Base-by-base conservation (phyloP, 108 stramenopile genomes). In the Conticribra guillardii region DNA sequence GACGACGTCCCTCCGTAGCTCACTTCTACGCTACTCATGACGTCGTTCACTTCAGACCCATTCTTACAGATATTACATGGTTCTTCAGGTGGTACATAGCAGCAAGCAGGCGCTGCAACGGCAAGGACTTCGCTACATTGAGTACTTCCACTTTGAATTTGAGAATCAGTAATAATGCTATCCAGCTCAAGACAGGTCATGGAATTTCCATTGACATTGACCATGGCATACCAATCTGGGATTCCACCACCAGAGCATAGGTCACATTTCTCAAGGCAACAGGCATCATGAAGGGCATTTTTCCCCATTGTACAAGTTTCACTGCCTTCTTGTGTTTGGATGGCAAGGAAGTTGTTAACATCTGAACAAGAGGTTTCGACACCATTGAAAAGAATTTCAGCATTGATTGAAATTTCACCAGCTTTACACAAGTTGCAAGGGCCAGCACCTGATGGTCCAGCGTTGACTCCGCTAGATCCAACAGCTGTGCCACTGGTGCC, bases 101-200 rank as follows among this genome's bases (percentile, higher is more conserved):
- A 79, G 27, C 77, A 79, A 34, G 77, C 77, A 7, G 77, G 70
- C 9, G 77, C 77, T 34, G 77, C 77, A 54, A 67, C 69, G 54
- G 52, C 64, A 2, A 79, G 59, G 50, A 79, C 52, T 67, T 79
- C 58, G 45, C 59, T 33, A 37, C 77, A 79, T 60, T 79, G 69
- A 21, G 60, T 55, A 41, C 65, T 79, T 0, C 60, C 70, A 27
- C 60, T 49, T 53, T 71, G 57, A 47, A 79, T 71, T 55, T 67
- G 64, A 16, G 77, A 71, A 16, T 79, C 69, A 11, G 48, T 33
- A 17, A 79, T 65, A 1, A 71, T 34, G 4, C 70, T 41, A 54
- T 79, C 77, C 49, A 79, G 65, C 24, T 79, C 70, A 60, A 79
- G 64, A 55, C 77, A 79, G 60, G 77, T 79, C 77, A 79, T 79